Base-by-base conservation (phyloP, 2,329 filamentous ascomycete genomes). In the Beauveria sp. region DNA sequence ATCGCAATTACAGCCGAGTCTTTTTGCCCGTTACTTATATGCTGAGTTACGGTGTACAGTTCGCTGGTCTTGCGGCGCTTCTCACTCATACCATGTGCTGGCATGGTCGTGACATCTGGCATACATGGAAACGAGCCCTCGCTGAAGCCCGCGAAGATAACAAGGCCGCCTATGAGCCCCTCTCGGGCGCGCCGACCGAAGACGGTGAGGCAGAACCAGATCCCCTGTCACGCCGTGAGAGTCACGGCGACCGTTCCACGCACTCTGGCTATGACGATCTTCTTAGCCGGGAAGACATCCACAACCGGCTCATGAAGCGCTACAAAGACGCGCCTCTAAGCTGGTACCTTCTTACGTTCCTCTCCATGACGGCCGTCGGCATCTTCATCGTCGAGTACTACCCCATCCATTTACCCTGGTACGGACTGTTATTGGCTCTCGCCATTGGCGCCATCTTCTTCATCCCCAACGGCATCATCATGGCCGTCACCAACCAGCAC, bases 401-500 rank as follows among this genome's bases (percentile, higher is more conserved):
- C 70, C 90, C 90, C 1, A 82, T 95, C 51, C 87, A 93, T 70
- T 79, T 96, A 1, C 91, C 91, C 0, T 96, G 91, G 88, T 95
- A 95, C 68, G 91, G 91, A 4, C 79, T 96, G 3, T 78, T 96
- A 18, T 81, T 96, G 6, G 89, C 91, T 1, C 80, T 96, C 2
- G 83, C 79, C 28, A 91, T 96, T 59, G 91, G 90, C 63, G 86
- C 87, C 22, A 74, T 93, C 60, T 88, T 96, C 63, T 96, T 96
- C 76, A 91, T 96, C 63, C 91, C 91, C 12, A 93, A 95, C 65
- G 91, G 91, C 63, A 95, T 96, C 70, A 89, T 96, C 68, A 96
- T 95, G 89, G 91, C 91, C 18, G 91, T 96, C 66, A 96, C 91
- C 10, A 96, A 95, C 72, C 90, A 93, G 71, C 90, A 95, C 73